Evolutionary conservation across 1,139 yeast species (phyloP), one percentile per base, ranked within the genome.

Genomic region (Ashbya aceris): DNA sequence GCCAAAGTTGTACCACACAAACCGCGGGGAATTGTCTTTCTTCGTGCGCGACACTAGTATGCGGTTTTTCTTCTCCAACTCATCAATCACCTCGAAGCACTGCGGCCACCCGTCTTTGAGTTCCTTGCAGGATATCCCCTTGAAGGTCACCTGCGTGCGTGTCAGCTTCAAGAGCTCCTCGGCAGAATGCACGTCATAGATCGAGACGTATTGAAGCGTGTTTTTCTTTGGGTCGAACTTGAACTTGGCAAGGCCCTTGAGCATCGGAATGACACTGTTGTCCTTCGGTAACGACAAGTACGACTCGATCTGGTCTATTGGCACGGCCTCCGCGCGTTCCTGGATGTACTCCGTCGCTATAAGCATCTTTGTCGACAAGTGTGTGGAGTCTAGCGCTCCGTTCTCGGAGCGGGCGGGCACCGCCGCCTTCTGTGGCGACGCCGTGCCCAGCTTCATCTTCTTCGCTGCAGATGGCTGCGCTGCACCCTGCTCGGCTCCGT

Each of bases 51-150:
- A 68, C 3, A 91, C 96, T 36, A 91, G 70, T 33, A 89, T 78
- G 52, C 83, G 81, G 47, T 82, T 76, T 43, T 82, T 80, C 42
- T 73, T 71, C 58, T 91, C 97, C 36, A 91, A 67, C 52, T 81
- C 79, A 39, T 79, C 78, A 27, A 91, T 77, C 0, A 93, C 83
- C 6, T 76, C 77, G 38, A 82, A 62, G 60, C 96, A 89, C n/a
- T 89, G 94, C 40, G 83, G 75, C 99, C 99, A 93, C 14, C 98
- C 98, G 59, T 93, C 99, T 55, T 80, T 82, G 46, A 93, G 70
- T 55, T 89, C 96, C 57, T 85, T 85, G 27, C 91, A 96, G 0
- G 87, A 70, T 1, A 83, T 74, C 2, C 98, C 98, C 56, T 80
- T 85, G 61, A 85, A 87, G 2, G 96, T 85, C 1, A 84, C 80